Base-by-base conservation (phyloP, 345 rosid species). In the Heritiera fomes region DNA sequence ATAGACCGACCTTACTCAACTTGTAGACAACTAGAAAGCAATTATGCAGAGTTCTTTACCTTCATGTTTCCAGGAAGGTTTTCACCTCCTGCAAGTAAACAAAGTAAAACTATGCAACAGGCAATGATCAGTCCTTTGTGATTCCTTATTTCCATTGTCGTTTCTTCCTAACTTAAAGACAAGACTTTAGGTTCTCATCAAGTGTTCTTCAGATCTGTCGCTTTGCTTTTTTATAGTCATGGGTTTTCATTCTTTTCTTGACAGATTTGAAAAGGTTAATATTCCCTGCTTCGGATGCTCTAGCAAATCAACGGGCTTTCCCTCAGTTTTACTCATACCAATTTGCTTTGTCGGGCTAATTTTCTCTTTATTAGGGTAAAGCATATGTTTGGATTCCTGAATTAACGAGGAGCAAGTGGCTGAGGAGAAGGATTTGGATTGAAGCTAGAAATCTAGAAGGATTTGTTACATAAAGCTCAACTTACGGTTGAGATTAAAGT, bases 1-100 rank as follows among this genome's bases (percentile, higher is more conserved):
- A 50, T 9, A 41, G 45, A 50, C 13, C 4, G 49, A 46, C 49
- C 49, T 46, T 14, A 50, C 14, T 50, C 2, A 53, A 15, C 58
- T 34, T 34, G 38, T 67, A 67, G 9, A 34, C 8, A 67, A 41
- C 43, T 41, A 41, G 43, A 41, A 5, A 15, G 7, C 18, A 15
- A 53, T 53, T 53, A 15, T 53, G 58, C 7, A 3, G 10, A 49
- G 12, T 14, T 49, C 41, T 53, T 34, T 53, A 72, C 75, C 75
- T 72, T 53, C 18, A 11, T 23, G 40, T 23, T 47, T 20, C 20
- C n/a, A 23, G 73, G 73, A 56, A 69, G 73, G 13, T 11, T 46
- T 50, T 49, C 75, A 50, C 75, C 75, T 71, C 59, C 75, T 30
- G 75, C 75, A 50, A 71, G 13, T 52, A 71, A 71, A 71, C 43